Base-by-base conservation (phyloP, 768 basidiomycete genomes). In the Pleurotus eryngii region DNA sequence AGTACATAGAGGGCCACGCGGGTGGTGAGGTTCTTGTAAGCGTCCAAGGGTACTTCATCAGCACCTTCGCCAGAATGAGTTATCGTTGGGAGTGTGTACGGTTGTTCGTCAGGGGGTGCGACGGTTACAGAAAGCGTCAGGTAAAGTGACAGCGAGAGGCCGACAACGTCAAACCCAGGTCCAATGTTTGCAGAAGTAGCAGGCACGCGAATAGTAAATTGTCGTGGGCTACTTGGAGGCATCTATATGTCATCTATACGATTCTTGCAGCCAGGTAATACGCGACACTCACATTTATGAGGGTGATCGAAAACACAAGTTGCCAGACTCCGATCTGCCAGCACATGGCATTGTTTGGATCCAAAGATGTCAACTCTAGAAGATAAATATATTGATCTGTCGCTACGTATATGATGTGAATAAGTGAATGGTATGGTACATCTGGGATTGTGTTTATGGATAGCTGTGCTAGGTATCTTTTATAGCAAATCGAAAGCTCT, bases 121-220 rank as follows among this genome's bases (percentile, higher is more conserved):
- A 74, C 67, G 4, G 73, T 66, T 35, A 95, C 87, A 47, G 80
- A 80, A 65, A 98, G 80, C 14, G 84, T 87, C 63, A 98, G 82
- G 63, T 87, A 81, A 27, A 97, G 83, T 1, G 92, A 93, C 20
- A 98, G 85, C 0, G 96, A 95, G 61, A 99, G 87, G n/a, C 97
- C 97, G 62, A 98, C 94, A 61, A 98, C 97, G 71, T 99, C 97
- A 73, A 99, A 99, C 22, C 96, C 96, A 40, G 96, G 96, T 2
- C 96, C 96, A 67, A 99, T 95, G 77, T 99, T 99, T 62, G 96
- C 96, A 61, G 95, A 95, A 2, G 96, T 98, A n/a, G 94, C 94
- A 8, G 96, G 96, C 53, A 98, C 89, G 61, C 80, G 83, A 71
- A 99, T 92, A 38, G 76, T 79, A 73, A 94, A 82, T 11, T 62